Conservation (phyloP, 129 eudicot species). For the Flaveria robusta region DNA sequence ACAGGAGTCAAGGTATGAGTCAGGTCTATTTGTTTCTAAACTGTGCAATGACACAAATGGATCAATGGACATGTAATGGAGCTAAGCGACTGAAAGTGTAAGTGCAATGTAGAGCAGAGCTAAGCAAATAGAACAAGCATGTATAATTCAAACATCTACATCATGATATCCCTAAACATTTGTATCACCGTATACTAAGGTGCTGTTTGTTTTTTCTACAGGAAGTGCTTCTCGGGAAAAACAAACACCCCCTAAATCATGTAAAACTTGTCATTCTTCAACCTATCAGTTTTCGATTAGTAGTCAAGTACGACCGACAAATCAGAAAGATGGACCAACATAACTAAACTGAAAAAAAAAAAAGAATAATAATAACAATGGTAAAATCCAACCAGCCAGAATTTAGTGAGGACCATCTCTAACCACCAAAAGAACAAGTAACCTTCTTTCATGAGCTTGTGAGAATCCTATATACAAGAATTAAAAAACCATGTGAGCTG, state of each 20-base stretch:
- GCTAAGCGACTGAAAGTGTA: no score
- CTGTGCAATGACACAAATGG: no score
- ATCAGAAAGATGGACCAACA: slow-evolving; percentile 5
- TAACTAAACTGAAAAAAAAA: background rate
- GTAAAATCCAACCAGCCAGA: slow-evolving; percentile 15
- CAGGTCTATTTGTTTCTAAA: no score
- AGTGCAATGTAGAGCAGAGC: no score
- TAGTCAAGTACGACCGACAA: background rate
- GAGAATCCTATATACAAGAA: slow-evolving; percentile 19
- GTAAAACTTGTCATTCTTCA: background rate
- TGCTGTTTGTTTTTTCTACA: no score
- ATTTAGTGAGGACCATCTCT: slow-evolving; percentile 34
- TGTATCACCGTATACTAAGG: no score
- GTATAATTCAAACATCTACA: background rate
- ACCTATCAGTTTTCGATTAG: background rate
- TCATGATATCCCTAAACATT: background rate
- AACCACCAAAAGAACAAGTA: slow-evolving; percentile 18
- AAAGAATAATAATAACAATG: slow-evolving; percentile 4
- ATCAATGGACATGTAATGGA: no score
- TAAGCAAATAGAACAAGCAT: no score
- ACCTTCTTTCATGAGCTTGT: slow-evolving; percentile 29
- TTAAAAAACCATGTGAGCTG: slow-evolving; percentile 39
- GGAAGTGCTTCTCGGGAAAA: no score
- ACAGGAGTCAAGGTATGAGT: no score
- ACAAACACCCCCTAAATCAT: slow-evolving; percentile 2